These are phyloP conservation scores for Clausena lansium DNA, from an alignment of 345 rosid species.

Conservation along the genomic window DNA sequence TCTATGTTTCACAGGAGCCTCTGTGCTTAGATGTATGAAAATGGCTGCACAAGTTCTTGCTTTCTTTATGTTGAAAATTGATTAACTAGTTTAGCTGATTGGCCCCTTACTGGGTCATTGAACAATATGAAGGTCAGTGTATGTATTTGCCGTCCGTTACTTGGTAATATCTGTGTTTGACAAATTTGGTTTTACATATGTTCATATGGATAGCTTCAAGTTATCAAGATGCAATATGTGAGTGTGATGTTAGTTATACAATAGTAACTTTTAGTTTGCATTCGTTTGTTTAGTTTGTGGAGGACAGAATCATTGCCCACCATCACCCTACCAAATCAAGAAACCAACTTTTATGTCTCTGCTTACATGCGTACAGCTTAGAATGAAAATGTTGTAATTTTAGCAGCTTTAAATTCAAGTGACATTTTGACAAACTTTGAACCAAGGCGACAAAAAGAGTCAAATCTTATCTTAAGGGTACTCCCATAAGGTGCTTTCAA, in stretches of 20 bases:
- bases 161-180: neutral
- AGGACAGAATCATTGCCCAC: neutral
- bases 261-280: no score
- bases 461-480: no score
- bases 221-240: neutral
- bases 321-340: neutral
- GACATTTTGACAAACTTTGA: neutral
- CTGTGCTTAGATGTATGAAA: neutral
- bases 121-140: neutral
- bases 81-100: neutral
- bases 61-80: neutral
- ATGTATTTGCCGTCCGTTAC: neutral
- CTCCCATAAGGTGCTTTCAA: no score
- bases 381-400: neutral
- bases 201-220: neutral
- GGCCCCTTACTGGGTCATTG: neutral
- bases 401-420: neutral
- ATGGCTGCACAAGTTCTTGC: neutral
- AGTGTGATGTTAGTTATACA: no score
- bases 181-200: neutral
- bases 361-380: neutral
- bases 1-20: neutral
- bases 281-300: neutral
- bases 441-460: no score
- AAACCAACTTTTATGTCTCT: neutral